Evolutionary conservation across 495 filamentous ascomycete genomes (phyloP).

Genomic region (Podospora conica): DNA sequence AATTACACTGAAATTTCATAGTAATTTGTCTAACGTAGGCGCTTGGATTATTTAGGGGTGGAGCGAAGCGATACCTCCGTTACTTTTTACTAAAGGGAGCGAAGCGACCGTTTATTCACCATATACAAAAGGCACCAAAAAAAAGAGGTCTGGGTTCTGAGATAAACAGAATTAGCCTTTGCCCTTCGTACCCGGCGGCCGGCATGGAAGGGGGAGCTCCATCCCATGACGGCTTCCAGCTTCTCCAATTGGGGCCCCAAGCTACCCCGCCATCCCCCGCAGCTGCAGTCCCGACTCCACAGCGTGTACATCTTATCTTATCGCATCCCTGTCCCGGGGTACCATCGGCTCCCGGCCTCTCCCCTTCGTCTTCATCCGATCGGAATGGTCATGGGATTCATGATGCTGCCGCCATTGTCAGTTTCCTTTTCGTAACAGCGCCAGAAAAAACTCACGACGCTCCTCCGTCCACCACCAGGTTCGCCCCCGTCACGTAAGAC

Average conservation of each 20-base stretch:
- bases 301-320: conserved; percentile 10
- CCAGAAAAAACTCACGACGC: conserved; percentile 36
- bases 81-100: no score
- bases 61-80: no score
- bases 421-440: not conserved
- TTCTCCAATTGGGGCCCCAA: not conserved
- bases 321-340: not conserved
- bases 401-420: conserved; percentile 21
- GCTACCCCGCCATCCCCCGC: conserved; percentile 12
- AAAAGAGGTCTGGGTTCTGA: no score
- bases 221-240: not conserved
- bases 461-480: conserved; percentile 52
- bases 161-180: no score
- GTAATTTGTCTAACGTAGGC: no score
- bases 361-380: conserved; percentile 24
- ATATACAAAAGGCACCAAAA: no score
- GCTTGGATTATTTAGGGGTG: no score
- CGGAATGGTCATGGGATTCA: conserved; percentile 42
- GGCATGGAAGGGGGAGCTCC: not conserved
- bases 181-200: no score
- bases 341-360: not conserved
- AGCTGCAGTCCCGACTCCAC: not conserved
- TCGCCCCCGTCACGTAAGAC: conserved; percentile 50
- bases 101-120: no score
- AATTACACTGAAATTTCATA: no score